Conservation (phyloP, 441 rosid species). For the Gossypium davidsonii region DNA sequence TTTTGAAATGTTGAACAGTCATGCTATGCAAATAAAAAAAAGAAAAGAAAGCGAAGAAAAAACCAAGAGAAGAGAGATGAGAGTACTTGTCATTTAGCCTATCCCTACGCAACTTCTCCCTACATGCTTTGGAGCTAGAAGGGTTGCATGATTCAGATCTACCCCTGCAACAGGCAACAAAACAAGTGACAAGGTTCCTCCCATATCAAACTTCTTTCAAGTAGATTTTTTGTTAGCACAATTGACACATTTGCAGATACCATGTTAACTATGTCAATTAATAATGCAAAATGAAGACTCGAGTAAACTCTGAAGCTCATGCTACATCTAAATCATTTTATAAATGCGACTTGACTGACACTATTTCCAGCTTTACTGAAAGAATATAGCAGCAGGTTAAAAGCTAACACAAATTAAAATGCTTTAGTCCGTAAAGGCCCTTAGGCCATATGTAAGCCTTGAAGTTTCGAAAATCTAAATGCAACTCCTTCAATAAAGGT, state of each 20-base stretch:
- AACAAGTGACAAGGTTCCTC: background rate
- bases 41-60: background rate
- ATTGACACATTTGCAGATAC: background rate
- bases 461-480: background rate
- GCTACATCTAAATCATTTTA: background rate
- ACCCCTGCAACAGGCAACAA: slow-evolving; percentile 40
- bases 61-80: slow-evolving; percentile 4
- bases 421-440: background rate
- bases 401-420: background rate
- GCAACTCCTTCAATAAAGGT: background rate
- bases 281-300: background rate
- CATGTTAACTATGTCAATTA: background rate
- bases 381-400: background rate
- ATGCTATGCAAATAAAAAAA: background rate
- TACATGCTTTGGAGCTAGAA: slow-evolving; percentile 88
- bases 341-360: background rate
- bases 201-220: background rate
- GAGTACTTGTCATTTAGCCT: slow-evolving; percentile 81
- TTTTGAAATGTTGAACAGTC: background rate
- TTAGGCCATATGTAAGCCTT: background rate
- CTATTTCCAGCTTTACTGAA: background rate
- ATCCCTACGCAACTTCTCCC: slow-evolving; percentile 96
- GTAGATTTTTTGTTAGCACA: background rate
- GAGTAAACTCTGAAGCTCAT: background rate
- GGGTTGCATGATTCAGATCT: slow-evolving; percentile 63